Evolutionary conservation across 129 eudicot genomes (phyloP), one percentile per base, ranked within the genome.

Genomic region (Pseudognaphalium luteoalbum): DNA sequence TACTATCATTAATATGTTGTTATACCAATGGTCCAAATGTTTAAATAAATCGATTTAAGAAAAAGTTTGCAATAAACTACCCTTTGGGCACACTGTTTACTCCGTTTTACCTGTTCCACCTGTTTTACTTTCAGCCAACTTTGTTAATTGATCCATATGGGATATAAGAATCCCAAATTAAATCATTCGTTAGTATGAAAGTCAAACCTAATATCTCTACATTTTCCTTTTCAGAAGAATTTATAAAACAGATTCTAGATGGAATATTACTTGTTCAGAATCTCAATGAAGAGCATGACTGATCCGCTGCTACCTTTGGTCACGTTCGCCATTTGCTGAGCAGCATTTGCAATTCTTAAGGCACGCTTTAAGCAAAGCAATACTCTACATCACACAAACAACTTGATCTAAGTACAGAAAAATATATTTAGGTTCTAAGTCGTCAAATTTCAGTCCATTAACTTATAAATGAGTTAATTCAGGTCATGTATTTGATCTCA

Each of bases 301-400:
- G 99, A 91, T 82, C 96, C 96, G n/a, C 96, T 86, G 85, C 94
- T 89, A 81, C 99, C 99, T 68, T 96, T 86, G 25, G 96, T 80
- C 51, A 92, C 99, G 81, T 78, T 95, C 2, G 99, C 86, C 97
- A 95, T 91, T 81, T 95, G 99, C 82, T 95, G 99, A 74, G 90
- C 97, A 61, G 97, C 94, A 85, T 95, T 91, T 32, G 99, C 97
- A 22, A 95, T 95, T 85, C 96, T 83, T 54, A 95, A 78, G 7
- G 99, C 96, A 77, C 99, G 97, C 82, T 95, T 95, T 69, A 95
- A 84, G 85, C 99, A 95, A 71, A 95, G 96, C 83, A 95, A 81
- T 51, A 95, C 99, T 89, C 99, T 95, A 73, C 71, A 82, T 58
- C 63, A 70, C 79, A 80, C 65, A 79, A 72, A 76, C 73, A 66